phyloP scores from a whole-genome alignment of 2,329 filamentous ascomycete genomes.

The Leptoxyphium fumago region DNA sequence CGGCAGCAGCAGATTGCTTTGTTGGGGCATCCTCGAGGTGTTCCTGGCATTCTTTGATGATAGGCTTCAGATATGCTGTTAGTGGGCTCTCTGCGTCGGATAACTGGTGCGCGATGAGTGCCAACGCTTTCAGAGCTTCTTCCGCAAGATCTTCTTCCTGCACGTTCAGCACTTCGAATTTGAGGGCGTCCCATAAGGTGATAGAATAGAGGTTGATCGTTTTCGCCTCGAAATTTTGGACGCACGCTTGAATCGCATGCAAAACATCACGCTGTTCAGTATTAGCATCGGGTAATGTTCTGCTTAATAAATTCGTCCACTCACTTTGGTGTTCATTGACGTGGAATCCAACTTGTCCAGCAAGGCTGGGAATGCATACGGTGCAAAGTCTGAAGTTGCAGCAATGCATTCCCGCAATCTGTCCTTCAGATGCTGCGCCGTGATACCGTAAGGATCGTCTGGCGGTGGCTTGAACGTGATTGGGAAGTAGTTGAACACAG shows the following conservation, averaged over 20 bases:
- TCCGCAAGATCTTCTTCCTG: conserved; percentile 52
- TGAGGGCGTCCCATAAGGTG: conserved; percentile 52
- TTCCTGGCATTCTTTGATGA: conserved; percentile 53
- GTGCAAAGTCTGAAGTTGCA: conserved; percentile 47
- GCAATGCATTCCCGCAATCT: conserved; percentile 50
- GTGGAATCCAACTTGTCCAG: conserved; percentile 57
- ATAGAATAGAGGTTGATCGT: conserved; percentile 49
- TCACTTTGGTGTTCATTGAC: conserved; percentile 50
- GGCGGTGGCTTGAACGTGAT: conserved; percentile 57
- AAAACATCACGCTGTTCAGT: conserved; percentile 43
- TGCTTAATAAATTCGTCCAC: background rate
- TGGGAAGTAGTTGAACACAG: conserved; percentile 58
- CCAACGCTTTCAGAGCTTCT: conserved; percentile 41
- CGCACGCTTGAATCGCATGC: conserved; percentile 45
- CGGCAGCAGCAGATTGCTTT: conserved; percentile 51
- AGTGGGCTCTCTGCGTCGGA: conserved; percentile 32
- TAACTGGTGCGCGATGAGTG: conserved; percentile 40
- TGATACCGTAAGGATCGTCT: conserved; percentile 55
- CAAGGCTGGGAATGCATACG: conserved; percentile 50
- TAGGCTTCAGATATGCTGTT: conserved; percentile 41
- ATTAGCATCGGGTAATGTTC: background rate
- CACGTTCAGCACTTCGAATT: conserved; percentile 53
- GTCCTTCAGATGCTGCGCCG: conserved; percentile 51
- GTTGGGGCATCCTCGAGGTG: conserved; percentile 54
- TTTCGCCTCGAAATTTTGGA: conserved; percentile 42